Evolutionary conservation across 2,329 filamentous ascomycete genomes (phyloP), one percentile per base, ranked within the genome.

Genomic region (Penicillium sp.): DNA sequence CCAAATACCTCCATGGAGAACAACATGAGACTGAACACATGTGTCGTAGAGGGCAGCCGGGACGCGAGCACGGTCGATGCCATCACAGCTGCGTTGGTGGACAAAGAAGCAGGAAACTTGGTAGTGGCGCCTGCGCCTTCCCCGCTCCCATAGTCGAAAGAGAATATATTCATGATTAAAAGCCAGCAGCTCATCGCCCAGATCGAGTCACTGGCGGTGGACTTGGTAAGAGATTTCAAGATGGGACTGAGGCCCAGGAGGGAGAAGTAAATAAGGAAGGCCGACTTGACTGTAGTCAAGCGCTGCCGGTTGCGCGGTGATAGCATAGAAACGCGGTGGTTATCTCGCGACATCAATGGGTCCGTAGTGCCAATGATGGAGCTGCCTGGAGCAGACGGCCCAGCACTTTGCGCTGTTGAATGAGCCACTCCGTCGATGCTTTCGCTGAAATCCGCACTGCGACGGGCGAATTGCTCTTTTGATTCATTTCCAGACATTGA

Each of bases 1-100:
- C 93, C 94, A 72, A 97, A 99, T 1, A 99, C 91, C 71, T 99
- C 91, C 64, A 99, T 97, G 58, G 88, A 92, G 81, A 99, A 97
- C 6, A 99, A 83, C 0, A 93, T 97, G 31, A 99, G 79, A 60
- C 88, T 93, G 69, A 99, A 99, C 1, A 99, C 94, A 71, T 97
- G 90, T 1, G 91, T 92, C 0, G 94, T 97, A 16, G 87, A 91
- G 7, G 90, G 90, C 12, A 99, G 81, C 0, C 92, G 87, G 46
- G 90, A 95, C 2, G 94, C 94, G 12, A 99, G 83, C 56, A 99
- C 92, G 0, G 94, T 96, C 6, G 89, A 93, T 0, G 93, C 93
- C 91, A 97, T 97, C 50, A 99, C 81, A 1, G 93, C 94, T 2
- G 94, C 94, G 63, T 97, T 99, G 25, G 94, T 99, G 10, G 91